Percentiles rank a stretch among this genome's conserved stretches.
These are phyloP conservation scores for Yarrowia sp. DNA, from an alignment of 805 yeast species.

Conservation along the genomic window DNA sequence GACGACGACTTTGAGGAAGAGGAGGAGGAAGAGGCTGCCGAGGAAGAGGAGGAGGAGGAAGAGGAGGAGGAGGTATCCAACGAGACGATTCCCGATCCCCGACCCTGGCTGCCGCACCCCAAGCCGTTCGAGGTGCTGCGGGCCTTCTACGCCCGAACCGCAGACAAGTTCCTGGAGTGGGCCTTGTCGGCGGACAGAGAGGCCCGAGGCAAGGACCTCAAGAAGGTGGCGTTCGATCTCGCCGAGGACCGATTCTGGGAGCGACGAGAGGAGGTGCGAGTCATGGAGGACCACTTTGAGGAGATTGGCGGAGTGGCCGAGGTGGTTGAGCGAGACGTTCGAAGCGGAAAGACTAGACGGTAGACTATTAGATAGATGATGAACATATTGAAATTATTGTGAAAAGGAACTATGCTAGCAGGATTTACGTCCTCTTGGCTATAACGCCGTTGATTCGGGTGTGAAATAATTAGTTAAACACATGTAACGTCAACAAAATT, in stretches of 20 bases:
- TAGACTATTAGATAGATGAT: neutral
- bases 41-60: slow-evolving; percentile 51
- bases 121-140: slow-evolving; percentile 85
- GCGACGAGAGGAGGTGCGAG: slow-evolving; percentile 86
- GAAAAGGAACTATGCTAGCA: no score
- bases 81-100: slow-evolving; percentile 77
- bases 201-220: slow-evolving; percentile 84
- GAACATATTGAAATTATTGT: no score
- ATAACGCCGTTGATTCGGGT: no score
- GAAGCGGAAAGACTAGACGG: slow-evolving; percentile 13
- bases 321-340: slow-evolving; percentile 66
- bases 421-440: no score
- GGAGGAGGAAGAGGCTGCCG: slow-evolving; percentile 45
- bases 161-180: slow-evolving; percentile 88
- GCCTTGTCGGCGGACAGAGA: slow-evolving; percentile 81
- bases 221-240: slow-evolving; percentile 82
- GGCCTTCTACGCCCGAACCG: slow-evolving; percentile 80
- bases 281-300: slow-evolving; percentile 84
- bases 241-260: slow-evolving; percentile 99
- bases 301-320: slow-evolving; percentile 90
- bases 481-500: no score
- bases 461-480: no score
- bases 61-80: slow-evolving; percentile 59
- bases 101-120: slow-evolving; percentile 98
- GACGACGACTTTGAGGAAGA: slow-evolving; percentile 73